These are phyloP conservation scores for Podaxis rugospora DNA, from an alignment of 768 basidiomycete genomes.

Conservation along the genomic window DNA sequence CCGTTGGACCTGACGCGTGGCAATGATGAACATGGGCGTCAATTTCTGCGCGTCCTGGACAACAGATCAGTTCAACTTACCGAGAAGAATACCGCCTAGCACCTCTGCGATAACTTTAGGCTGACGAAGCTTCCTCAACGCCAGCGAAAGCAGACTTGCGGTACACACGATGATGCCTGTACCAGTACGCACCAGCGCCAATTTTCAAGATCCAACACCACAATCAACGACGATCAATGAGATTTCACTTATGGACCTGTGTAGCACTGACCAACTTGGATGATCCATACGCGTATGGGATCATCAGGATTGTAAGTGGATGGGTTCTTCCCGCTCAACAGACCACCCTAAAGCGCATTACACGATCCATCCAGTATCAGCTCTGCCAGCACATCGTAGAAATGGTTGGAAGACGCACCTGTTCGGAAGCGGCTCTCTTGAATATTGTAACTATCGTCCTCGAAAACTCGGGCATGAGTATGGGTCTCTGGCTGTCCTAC, in stretches of 20 bases:
- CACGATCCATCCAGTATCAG: background rate
- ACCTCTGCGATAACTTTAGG: slow-evolving; percentile 85
- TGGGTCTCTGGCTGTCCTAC: background rate
- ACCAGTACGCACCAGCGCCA: background rate
- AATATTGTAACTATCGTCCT: slow-evolving; percentile 32
- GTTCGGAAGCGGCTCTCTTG: slow-evolving; percentile 34
- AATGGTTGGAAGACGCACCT: slow-evolving; percentile 24
- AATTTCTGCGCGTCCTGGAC: background rate
- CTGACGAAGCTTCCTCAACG: slow-evolving; percentile 71
- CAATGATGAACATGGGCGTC: background rate
- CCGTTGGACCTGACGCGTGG: slow-evolving; percentile 39
- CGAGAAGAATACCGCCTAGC: slow-evolving; percentile 86
- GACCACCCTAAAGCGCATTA: slow-evolving; percentile 49
- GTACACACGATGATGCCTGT: slow-evolving; percentile 79
- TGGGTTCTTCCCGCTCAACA: slow-evolving; percentile 75
- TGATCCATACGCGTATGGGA: slow-evolving; percentile 73
- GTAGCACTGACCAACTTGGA: slow-evolving; percentile 61
- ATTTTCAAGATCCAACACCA: background rate
- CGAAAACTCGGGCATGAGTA: slow-evolving; percentile 34
- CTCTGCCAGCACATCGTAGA: background rate
- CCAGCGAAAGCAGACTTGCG: slow-evolving; percentile 71
- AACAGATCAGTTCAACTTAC: slow-evolving; percentile 25
- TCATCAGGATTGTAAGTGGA: slow-evolving; percentile 57
- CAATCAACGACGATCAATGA: slow-evolving; percentile 8
- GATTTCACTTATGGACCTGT: background rate